These are phyloP conservation scores for Phytomonas francai DNA, from an alignment of 208 protist species.

Conservation along the genomic window DNA sequence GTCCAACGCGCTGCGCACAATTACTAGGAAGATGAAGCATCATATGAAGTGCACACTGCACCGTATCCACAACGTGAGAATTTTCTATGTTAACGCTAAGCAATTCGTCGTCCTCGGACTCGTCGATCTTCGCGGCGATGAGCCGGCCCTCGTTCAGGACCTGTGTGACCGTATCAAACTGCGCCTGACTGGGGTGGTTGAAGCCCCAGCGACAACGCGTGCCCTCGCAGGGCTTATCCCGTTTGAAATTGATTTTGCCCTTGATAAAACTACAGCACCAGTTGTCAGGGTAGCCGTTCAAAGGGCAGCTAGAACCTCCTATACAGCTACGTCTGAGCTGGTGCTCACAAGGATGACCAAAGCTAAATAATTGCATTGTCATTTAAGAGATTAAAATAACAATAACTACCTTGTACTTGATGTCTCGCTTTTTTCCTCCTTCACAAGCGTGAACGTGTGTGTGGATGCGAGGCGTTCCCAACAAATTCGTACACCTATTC, in stretches of 20 bases:
- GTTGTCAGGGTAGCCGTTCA: conserved; percentile 81
- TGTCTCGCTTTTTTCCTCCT: neutral
- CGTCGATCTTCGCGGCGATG: conserved; percentile 74
- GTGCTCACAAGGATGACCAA: conserved; percentile 86
- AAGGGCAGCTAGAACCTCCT: conserved; percentile 71
- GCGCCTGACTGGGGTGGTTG: conserved; percentile 63
- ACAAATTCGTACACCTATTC: too few species aligned
- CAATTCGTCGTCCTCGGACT: conserved; percentile 60
- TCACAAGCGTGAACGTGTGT: neutral
- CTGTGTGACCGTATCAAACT: conserved; percentile 81
- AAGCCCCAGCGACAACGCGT: conserved; percentile 81
- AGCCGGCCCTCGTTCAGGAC: conserved; percentile 77
- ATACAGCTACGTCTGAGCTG: conserved; percentile 82
- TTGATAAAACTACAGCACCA: conserved; percentile 90
- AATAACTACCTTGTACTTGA: neutral
- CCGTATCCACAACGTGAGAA: conserved; percentile 75
- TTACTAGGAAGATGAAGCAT: conserved; percentile 66
- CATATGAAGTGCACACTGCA: conserved; percentile 85
- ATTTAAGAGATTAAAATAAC: conserved; percentile 13
- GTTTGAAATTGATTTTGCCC: conserved; percentile 88
- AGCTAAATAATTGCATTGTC: conserved; percentile 83
- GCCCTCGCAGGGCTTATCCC: conserved; percentile 86
- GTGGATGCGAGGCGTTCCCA: too few species aligned
- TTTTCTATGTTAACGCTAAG: conserved; percentile 70
- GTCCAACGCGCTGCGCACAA: conserved; percentile 56